These are phyloP conservation scores for Debaryomyces fabryi DNA, from an alignment of 1,139 yeast species.

Conservation along the genomic window DNA sequence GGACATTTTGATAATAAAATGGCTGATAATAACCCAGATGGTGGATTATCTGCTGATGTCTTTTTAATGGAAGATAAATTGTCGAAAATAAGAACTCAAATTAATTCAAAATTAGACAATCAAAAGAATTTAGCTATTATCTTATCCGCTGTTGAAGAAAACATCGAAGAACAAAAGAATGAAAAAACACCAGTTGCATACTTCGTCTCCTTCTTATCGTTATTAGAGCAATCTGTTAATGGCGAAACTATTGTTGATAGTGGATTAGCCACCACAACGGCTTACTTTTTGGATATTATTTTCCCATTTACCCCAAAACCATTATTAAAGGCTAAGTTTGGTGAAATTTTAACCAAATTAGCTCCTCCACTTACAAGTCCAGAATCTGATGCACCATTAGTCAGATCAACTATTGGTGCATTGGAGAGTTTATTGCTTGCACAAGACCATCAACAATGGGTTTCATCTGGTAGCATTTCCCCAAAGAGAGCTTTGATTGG, in stretches of 20 bases:
- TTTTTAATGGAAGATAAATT: slow-evolving; percentile 68
- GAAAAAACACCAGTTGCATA: slow-evolving; percentile 69
- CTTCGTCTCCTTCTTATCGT: slow-evolving; percentile 78
- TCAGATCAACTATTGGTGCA: slow-evolving; percentile 83
- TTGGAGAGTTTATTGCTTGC: slow-evolving; percentile 77
- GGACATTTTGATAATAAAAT: slow-evolving; percentile 11
- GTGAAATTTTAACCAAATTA: slow-evolving; percentile 74
- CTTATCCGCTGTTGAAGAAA: slow-evolving; percentile 87
- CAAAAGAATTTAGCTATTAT: slow-evolving; percentile 77
- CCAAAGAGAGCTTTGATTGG: slow-evolving; percentile 86
- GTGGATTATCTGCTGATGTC: slow-evolving; percentile 35
- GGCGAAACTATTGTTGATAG: slow-evolving; percentile 58
- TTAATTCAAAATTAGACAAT: slow-evolving; percentile 74
- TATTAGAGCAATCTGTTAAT: slow-evolving; percentile 72
- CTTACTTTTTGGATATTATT: slow-evolving; percentile 80
- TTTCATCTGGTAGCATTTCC: slow-evolving; percentile 53
- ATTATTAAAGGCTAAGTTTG: slow-evolving; percentile 70
- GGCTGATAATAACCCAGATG: slow-evolving; percentile 48
- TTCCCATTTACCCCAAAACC: slow-evolving; percentile 74
- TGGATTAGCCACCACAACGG: slow-evolving; percentile 70
- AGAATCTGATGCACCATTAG: slow-evolving; percentile 79
- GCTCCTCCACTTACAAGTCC: slow-evolving; percentile 78
- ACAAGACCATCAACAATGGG: slow-evolving; percentile 83
- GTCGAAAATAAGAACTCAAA: slow-evolving; percentile 69
- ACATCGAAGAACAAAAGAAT: slow-evolving; percentile 70